Conservation (phyloP, 169 alveolate species). For the Cyclospora cayetanensis region DNA sequence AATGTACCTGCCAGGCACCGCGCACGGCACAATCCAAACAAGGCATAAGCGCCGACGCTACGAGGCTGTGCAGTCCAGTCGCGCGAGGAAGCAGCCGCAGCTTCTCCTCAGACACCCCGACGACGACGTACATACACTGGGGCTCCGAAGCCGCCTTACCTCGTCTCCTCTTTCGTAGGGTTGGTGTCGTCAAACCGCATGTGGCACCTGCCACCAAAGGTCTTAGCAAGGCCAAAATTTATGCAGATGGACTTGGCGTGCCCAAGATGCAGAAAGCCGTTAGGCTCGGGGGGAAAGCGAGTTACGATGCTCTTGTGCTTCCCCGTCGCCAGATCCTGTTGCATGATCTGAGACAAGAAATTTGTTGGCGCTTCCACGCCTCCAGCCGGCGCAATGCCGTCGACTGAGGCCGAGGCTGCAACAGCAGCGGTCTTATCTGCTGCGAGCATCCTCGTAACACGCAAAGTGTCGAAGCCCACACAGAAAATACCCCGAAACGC, state of each 20-base stretch:
- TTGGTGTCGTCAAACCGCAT: slow-evolving; percentile 99
- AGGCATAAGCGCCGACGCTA: too few relatives aligned
- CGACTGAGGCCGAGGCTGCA: neutral
- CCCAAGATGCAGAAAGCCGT: slow-evolving; percentile 99
- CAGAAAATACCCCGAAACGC: too few relatives aligned
- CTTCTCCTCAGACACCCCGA: too few relatives aligned
- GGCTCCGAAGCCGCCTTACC: too few relatives aligned
- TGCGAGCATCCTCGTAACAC: too few relatives aligned
- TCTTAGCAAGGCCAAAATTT: slow-evolving; percentile 95
- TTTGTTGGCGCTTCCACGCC: neutral
- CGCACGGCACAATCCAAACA: too few relatives aligned
- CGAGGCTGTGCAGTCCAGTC: too few relatives aligned
- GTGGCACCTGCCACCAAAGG: slow-evolving; percentile 94
- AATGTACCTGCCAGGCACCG: slow-evolving; percentile 80
- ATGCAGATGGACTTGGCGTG: slow-evolving; percentile 99
- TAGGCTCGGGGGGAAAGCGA: slow-evolving; percentile 99
- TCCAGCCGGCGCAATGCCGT: too few relatives aligned
- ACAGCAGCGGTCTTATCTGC: neutral
- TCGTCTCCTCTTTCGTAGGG: slow-evolving; percentile 97
- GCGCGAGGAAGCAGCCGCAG: too few relatives aligned
- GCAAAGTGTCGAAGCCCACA: too few relatives aligned
- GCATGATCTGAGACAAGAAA: slow-evolving; percentile 60
- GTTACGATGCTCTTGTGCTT: slow-evolving; percentile 79
- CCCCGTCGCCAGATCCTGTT: slow-evolving; percentile 60
- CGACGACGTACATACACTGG: too few relatives aligned